A percentile compares a stretch with the other conserved stretches of the same genome.
Evolutionary conservation across 1,284 basidiomycete species (phyloP).

Genomic region (Cryptococcus amylolentus): DNA sequence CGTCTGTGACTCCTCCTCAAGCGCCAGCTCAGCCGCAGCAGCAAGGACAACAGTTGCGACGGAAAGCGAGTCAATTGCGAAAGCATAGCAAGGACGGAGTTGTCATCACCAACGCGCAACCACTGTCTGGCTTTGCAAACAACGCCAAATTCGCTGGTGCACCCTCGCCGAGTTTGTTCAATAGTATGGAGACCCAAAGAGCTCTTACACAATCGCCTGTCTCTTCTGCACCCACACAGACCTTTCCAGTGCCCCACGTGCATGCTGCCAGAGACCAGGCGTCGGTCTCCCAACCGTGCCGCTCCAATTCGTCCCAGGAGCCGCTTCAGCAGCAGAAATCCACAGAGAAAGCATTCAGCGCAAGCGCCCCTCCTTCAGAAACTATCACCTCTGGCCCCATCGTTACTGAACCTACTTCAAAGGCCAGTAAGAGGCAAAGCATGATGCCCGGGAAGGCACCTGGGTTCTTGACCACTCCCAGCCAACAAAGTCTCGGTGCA

Average conservation of each 20-base stretch:
- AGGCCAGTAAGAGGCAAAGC: conserved; percentile 40
- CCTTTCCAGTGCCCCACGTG: conserved; percentile 11
- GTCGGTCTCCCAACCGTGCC: no score
- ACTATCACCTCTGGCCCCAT: conserved; percentile 6
- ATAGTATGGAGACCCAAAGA: conserved; percentile 38
- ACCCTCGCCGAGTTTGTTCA: conserved; percentile 49
- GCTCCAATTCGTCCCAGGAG: neutral
- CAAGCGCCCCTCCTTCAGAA: conserved; percentile 13
- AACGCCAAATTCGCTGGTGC: conserved; percentile 60
- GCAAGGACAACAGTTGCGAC: conserved; percentile 8
- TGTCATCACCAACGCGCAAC: conserved; percentile 56
- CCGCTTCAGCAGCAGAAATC: neutral
- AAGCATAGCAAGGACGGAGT: conserved; percentile 60
- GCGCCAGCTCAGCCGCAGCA: neutral
- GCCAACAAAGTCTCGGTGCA: conserved; percentile 32
- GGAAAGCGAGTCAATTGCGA: conserved; percentile 34
- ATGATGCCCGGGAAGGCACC: conserved; percentile 36
- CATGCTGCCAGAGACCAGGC: no score
- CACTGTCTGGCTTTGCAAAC: conserved; percentile 61
- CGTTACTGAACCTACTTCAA: conserved; percentile 21
- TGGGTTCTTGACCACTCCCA: conserved; percentile 38
- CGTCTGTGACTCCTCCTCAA: neutral
- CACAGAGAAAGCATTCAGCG: neutral
- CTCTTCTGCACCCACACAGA: conserved; percentile 14
- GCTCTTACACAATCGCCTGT: conserved; percentile 25